Evolutionary conservation across 371 early-diverging fungal species (phyloP).

Genomic region (Mucor circinelloides): DNA sequence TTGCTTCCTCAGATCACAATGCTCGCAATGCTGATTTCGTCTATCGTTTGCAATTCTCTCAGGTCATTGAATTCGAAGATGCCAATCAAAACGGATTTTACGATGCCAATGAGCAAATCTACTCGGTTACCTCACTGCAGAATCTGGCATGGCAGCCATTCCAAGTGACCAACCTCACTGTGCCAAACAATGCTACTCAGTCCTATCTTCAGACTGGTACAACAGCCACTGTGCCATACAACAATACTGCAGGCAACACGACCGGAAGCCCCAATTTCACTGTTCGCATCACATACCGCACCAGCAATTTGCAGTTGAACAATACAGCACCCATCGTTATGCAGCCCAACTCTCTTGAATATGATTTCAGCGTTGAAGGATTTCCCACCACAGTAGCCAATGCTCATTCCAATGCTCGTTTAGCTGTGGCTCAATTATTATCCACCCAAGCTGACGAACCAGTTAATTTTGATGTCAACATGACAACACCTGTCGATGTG

Average conservation of each 20-base stretch:
- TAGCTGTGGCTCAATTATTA: constrained; percentile 34
- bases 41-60: constrained; percentile 36
- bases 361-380: constrained; percentile 34
- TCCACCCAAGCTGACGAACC: constrained; percentile 10
- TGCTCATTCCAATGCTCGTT: constrained; percentile 16
- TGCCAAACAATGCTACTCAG: constrained; percentile 27
- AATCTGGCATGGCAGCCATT: constrained; percentile 38
- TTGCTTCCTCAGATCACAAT: constrained; percentile 39
- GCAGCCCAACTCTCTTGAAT: constrained; percentile 45
- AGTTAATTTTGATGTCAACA: constrained; percentile 40
- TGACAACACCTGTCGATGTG: constrained; percentile 37
- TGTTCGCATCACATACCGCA: constrained; percentile 33
- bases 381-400: constrained; percentile 23
- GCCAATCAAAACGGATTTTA: constrained; percentile 46
- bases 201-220: constrained; percentile 36
- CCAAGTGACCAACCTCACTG: constrained; percentile 36
- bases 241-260: constrained; percentile 14
- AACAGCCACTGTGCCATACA: constrained; percentile 29
- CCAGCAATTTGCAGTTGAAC: constrained; percentile 46
- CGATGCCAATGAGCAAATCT: constrained; percentile 37
- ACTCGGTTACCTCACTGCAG: constrained; percentile 29
- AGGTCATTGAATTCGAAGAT: constrained; percentile 48
- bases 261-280: constrained; percentile 14
- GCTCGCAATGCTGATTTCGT: constrained; percentile 44
- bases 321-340: constrained; percentile 39